Base-by-base conservation (phyloP, 768 basidiomycete species). In the Gelatoporia subvermispora region DNA sequence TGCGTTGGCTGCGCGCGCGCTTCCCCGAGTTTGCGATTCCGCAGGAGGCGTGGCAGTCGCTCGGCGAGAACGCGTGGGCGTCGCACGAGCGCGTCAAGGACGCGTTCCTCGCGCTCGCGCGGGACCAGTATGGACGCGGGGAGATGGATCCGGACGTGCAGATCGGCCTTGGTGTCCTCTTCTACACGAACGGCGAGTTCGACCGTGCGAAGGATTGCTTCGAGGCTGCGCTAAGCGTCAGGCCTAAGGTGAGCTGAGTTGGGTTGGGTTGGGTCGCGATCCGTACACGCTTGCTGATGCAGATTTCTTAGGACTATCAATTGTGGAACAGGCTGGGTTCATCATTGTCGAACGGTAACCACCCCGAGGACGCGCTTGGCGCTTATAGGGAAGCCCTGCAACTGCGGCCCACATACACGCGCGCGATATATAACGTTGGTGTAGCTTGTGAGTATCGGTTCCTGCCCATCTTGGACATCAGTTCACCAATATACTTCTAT, bases 241-340 rank as follows among this genome's bases (percentile, higher is more conserved):
- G 85, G 28, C 95, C 96, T 4, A 81, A 79, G 49, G 84, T 83
- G 52, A 56, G 75, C 41, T 47, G 34, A 7, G 28, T 31, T 31
- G 28, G n/a, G n/a, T n/a, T n/a, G n/a, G n/a, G n/a, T n/a, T n/a
- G n/a, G n/a, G n/a, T n/a, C n/a, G n/a, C n/a, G 16, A 22, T 44
- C 39, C 18, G 18, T 47, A 10, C 23, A 35, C 38, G 47, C 36
- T 45, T 23, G 47, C 17, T 24, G 37, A 37, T 10, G 35, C 16
- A 9, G 18, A 40, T 39, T 41, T 15, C 50, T 8, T 35, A 81
- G 88, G 96, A 99, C 67, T 98, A 93, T 65, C 71, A 93, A 4
- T 66, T 98, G 11, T 99, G 96, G 96, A 99, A 99, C 65, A 75
- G 96, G 43, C 71, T 96, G 13, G 96, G 96, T 4, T 96, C 94